Base-by-base conservation (phyloP, 1,284 basidiomycete genomes). In the Leccinum pachyderme region DNA sequence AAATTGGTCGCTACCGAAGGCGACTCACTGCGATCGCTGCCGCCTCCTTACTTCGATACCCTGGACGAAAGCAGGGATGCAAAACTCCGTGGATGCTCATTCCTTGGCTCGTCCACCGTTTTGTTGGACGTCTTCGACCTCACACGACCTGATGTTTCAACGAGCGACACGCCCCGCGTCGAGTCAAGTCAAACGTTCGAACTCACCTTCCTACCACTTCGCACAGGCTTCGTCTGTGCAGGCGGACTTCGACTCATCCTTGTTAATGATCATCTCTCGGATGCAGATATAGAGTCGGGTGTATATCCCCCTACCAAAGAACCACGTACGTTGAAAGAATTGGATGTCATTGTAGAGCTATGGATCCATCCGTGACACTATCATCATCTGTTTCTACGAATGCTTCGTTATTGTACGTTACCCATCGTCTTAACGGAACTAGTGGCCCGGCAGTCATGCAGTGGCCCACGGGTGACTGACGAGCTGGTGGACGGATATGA, bases 401-500 rank as follows among this genome's bases (percentile, higher is more conserved):
- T 18, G 7, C 29, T 51, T 47, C 9, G 35, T 7, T 47, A 37
- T 46, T 39, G 47, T 64, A 56, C 18, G 25, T 47, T 56, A 59
- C 43, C 28, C 43, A 35, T 46, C 12, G 8, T 12, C 47, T 54
- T 39, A 46, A 32, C 29, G n/a, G 27, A 33, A 1, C 33, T n/a
- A 29, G 24, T 44, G 31, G 13, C 1, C 13, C 2, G 3, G 45
- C 8, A 15, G 24, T 69, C 49, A 72, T 52, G 72, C 76, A 35
- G 74, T 68, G 41, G 78, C 65, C 89, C 90, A 92, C 12, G 89
- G 86, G 61, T 91, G 88, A 68, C 89, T 91, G 59, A 92, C 85
- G 22, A 92, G 82, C 53, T 83, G 82, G 62, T 91, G 89, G 13
- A 94, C 92, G 3, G 90, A 86, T 18, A 96, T 77, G 45, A 98